Evolutionary conservation across 164 flowering plant genomes (phyloP).

Genomic region (Paratinospora sagittata): DNA sequence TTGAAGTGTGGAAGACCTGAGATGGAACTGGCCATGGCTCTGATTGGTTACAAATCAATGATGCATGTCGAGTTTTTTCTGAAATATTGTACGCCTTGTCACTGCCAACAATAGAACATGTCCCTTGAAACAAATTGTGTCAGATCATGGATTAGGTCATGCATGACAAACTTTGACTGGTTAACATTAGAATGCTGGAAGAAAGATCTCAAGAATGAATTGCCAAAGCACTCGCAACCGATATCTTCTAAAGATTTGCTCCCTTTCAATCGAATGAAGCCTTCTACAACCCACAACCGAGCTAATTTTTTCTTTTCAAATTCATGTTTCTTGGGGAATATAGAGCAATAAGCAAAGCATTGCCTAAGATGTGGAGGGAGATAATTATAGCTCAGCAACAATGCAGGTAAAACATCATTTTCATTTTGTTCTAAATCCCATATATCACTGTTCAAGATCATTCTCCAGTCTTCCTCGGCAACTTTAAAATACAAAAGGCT

Average conservation of each 20-base stretch:
- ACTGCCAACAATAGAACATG: background rate
- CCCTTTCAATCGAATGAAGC: slow-evolving; percentile 1
- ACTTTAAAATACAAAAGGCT: background rate
- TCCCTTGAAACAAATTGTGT: slow-evolving; percentile 3
- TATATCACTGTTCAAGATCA: background rate
- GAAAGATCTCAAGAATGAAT: background rate
- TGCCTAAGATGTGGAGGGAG: no score
- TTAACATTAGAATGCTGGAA: background rate
- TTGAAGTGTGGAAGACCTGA: background rate
- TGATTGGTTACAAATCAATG: background rate
- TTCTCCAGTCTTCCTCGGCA: background rate
- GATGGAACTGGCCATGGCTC: background rate
- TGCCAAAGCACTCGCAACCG: background rate
- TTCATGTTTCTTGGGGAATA: background rate
- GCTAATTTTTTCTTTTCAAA: slow-evolving; percentile 3
- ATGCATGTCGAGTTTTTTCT: background rate
- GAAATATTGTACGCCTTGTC: background rate
- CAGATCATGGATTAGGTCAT: slow-evolving; percentile 2
- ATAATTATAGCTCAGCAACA: background rate
- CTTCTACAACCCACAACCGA: slow-evolving; percentile 9
- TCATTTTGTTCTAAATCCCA: background rate
- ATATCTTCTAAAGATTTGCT: background rate
- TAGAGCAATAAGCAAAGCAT: slow-evolving; percentile 7
- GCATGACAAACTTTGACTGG: background rate
- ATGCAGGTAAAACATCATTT: background rate